Evolutionary conservation across 139 green algal species (phyloP), one percentile per base, ranked within the genome.

Genomic region (Marvania coccoides): DNA sequence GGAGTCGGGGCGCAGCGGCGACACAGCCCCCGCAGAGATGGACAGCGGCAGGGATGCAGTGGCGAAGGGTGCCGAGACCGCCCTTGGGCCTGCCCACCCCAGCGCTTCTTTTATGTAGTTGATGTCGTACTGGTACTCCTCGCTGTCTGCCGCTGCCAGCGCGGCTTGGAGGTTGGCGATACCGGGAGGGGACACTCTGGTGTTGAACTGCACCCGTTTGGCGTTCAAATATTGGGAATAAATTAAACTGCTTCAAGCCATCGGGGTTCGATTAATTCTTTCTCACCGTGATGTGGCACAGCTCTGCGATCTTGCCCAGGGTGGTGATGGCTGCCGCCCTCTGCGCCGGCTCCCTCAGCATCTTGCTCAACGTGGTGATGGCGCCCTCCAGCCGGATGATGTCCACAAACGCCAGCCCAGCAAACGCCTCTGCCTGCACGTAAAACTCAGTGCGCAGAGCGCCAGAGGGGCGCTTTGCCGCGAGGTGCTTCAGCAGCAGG

Each of bases 281-380:
- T n/a, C 35, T 33, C 65, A 81, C 67, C 71, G 78, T 62, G 23
- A 74, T 54, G 15, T 29, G 19, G 48, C 77, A 86, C 57, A 89
- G 70, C 67, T 91, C 84, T 6, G 85, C 76, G 1, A 76, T 88
- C 59, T 91, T 91, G 23, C 84, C 84, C 61, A 91, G 69, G 77
- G 87, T 87, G 15, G 84, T 91, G 31, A 91, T 36, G 8, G 71
- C 82, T 0, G 84, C 84, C 13, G 47, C 65, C 13, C 78, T 78
- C 47, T 62, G 91, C 51, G 86, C 84, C 0, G 63, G 57, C 62
- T 86, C 84, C 26, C 70, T 67, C 34, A 88, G 65, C 70, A 91
- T 71, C 15, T 65, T 56, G 28, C 40, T 53, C 36, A 91, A 81
- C 8, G 84, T 86, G 59, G 74, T 67, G 0, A 85, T 58, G 0